A percentile compares a stretch with the other conserved stretches of the same genome.
These are phyloP conservation scores for Mycena epipterygia DNA, from an alignment of 768 basidiomycete species.

Conservation along the genomic window DNA sequence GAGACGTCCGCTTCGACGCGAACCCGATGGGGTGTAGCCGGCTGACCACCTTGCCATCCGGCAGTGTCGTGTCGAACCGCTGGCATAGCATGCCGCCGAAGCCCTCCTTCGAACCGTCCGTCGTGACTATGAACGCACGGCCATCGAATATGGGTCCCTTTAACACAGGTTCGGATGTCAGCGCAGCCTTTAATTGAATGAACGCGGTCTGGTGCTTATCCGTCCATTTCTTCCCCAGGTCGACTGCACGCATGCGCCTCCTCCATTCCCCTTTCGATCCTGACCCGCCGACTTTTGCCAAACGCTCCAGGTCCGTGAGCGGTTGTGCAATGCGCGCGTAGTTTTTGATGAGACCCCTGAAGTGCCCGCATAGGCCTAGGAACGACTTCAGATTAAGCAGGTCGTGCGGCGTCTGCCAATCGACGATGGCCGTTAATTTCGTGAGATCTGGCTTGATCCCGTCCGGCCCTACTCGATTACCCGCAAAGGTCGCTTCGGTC, in stretches of 20 bases:
- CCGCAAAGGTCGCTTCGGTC: conserved; percentile 50
- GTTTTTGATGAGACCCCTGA: conserved; percentile 47
- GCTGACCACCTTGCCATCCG: conserved; percentile 21
- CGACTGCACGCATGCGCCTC: neutral
- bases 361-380: conserved; percentile 49
- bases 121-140: neutral
- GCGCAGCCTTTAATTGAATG: too few species aligned
- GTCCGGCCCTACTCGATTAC: conserved; percentile 42
- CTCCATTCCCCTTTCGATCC: neutral
- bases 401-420: conserved; percentile 33
- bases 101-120: neutral
- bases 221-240: neutral
- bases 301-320: neutral
- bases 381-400: conserved; percentile 38
- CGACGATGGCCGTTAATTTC: conserved; percentile 54
- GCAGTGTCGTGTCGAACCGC: conserved; percentile 11
- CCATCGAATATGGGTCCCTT: conserved; percentile 29
- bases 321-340: conserved; percentile 36
- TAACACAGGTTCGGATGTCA: neutral
- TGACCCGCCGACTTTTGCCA: neutral
- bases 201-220: too few species aligned
- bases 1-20: too few species aligned
- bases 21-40: too few species aligned
- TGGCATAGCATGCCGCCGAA: conserved; percentile 34
- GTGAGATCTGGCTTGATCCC: conserved; percentile 50